Conservation (phyloP, 2,329 filamentous ascomycete species). For the Beauveria medogensis region DNA sequence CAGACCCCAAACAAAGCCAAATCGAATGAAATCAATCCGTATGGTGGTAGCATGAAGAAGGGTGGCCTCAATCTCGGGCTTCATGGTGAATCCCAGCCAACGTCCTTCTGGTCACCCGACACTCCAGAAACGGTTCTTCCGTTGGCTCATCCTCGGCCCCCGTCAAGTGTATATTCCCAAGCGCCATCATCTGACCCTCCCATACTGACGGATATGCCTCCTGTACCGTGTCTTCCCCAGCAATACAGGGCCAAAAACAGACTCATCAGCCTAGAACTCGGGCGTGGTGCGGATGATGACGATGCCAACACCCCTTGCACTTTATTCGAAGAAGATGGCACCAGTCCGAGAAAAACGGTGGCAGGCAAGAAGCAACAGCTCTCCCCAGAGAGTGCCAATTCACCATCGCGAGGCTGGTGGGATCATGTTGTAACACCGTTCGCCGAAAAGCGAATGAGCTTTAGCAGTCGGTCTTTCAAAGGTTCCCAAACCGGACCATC, state of each 20-base stretch:
- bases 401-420: conserved; percentile 66
- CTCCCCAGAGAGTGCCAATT: conserved; percentile 42
- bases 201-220: conserved; percentile 38
- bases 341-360: conserved; percentile 30
- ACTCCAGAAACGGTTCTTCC: conserved; percentile 43
- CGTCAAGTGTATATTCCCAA: conserved; percentile 57
- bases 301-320: conserved; percentile 52
- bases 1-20: conserved; percentile 32
- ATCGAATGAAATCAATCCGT: background rate
- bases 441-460: conserved; percentile 35
- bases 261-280: conserved; percentile 28
- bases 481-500: background rate
- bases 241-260: conserved; percentile 26
- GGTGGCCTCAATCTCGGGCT: conserved; percentile 2
- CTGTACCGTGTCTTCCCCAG: conserved; percentile 51
- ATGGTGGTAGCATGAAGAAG: background rate
- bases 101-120: conserved; percentile 54
- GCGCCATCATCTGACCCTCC: conserved; percentile 30
- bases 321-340: conserved; percentile 62
- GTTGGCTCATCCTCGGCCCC: conserved; percentile 32
- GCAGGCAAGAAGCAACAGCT: conserved; percentile 29
- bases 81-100: conserved; percentile 25
- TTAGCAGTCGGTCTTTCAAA: conserved; percentile 30
- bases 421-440: conserved; percentile 69
- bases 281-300: conserved; percentile 21